Evolutionary conservation across 768 basidiomycete genomes (phyloP).

Genomic region (Gymnopilus junonius): DNA sequence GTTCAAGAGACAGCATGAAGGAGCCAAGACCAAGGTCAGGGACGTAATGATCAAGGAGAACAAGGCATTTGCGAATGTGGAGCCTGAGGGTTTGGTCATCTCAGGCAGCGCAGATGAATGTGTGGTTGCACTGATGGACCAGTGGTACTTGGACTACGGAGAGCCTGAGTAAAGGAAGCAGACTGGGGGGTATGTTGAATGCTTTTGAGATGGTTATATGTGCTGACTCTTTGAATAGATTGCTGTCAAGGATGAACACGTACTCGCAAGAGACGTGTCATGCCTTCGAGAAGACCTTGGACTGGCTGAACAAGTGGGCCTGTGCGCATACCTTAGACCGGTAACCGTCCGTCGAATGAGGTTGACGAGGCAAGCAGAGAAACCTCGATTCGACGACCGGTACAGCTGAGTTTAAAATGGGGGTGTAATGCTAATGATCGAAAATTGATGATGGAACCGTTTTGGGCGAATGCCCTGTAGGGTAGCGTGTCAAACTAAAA

Average conservation of each 20-base stretch:
- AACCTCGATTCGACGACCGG: too few species aligned
- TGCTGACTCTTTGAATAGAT: slow-evolving; percentile 42
- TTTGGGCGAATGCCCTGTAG: too few species aligned
- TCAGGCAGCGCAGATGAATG: slow-evolving; percentile 96
- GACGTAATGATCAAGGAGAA: slow-evolving; percentile 79
- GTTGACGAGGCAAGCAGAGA: too few species aligned
- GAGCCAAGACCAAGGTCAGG: slow-evolving; percentile 90
- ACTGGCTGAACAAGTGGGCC: slow-evolving; percentile 98
- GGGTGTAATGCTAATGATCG: too few species aligned
- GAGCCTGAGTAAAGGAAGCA: slow-evolving; percentile 87
- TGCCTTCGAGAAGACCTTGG: slow-evolving; percentile 87
- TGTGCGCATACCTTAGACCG: too few species aligned
- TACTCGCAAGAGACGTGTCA: slow-evolving; percentile 93
- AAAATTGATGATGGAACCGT: too few species aligned
- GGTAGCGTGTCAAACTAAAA: too few species aligned
- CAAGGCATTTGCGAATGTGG: slow-evolving; percentile 89
- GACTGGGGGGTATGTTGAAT: slow-evolving; percentile 70
- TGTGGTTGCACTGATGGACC: slow-evolving; percentile 97
- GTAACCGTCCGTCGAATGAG: too few species aligned
- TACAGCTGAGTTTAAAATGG: too few species aligned
- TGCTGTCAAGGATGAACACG: slow-evolving; percentile 85
- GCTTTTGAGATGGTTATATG: neutral
- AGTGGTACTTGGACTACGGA: slow-evolving; percentile 99
- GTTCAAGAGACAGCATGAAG: slow-evolving; percentile 86
- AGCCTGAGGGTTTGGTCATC: slow-evolving; percentile 91